Evolutionary conservation across 2,329 filamentous ascomycete genomes (phyloP).

Genomic region (Fusarium xyrophilum): DNA sequence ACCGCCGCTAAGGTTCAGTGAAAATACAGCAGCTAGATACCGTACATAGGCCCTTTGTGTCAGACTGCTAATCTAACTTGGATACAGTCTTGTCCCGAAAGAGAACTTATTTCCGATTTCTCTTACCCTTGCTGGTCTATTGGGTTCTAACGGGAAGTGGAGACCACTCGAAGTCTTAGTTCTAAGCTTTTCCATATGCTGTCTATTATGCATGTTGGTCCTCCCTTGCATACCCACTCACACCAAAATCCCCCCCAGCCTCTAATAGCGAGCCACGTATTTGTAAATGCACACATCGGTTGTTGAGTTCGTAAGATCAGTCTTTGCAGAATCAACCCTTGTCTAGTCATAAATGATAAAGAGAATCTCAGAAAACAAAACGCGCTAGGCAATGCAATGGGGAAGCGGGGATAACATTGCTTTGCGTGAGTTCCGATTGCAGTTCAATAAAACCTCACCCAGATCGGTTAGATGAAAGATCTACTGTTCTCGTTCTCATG

Average conservation of each 20-base stretch:
- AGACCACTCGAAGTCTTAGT: not conserved
- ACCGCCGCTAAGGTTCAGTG: not conserved
- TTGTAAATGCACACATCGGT: not conserved
- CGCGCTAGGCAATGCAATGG: not conserved
- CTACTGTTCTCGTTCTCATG: not conserved
- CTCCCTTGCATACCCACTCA: not conserved
- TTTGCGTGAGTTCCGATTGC: not conserved
- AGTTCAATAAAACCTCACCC: not conserved
- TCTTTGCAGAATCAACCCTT: not conserved
- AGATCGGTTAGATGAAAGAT: not conserved
- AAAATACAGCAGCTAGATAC: not conserved
- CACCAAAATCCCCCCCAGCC: not conserved
- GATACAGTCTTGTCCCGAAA: not conserved
- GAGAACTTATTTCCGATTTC: not conserved
- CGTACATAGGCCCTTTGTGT: not conserved
- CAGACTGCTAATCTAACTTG: not conserved
- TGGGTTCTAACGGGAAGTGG: not conserved
- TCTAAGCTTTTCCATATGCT: not conserved
- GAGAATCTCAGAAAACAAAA: not conserved
- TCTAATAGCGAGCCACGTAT: not conserved
- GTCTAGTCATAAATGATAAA: not conserved
- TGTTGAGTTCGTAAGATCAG: not conserved
- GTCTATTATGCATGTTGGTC: not conserved
- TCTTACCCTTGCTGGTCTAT: not conserved
- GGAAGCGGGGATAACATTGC: not conserved